These are phyloP conservation scores for Chlorella sp. DNA, from an alignment of 139 green algal species.

Conservation along the genomic window DNA sequence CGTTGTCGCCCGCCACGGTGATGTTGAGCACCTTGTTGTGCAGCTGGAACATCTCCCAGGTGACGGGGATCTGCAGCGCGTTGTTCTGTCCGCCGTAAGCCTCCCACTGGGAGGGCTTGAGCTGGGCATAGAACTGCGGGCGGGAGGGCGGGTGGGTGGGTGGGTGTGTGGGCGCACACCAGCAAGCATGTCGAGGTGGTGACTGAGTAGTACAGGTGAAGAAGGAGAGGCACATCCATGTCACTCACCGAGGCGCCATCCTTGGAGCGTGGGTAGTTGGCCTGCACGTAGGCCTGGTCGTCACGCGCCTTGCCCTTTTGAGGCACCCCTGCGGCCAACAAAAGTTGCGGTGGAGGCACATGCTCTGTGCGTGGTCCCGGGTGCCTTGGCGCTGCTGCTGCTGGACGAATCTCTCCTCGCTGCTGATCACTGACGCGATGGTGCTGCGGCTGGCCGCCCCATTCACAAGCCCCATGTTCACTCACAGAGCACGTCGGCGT, in stretches of 20 bases:
- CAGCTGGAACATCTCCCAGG: constrained; percentile 19
- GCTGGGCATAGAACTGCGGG: constrained; percentile 9
- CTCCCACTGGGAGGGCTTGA: neutral
- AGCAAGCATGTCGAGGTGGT: neutral
- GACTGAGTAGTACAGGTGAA: neutral
- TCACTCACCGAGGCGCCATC: constrained; percentile 6
- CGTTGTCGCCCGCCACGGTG: neutral
- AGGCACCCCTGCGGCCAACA: constrained; percentile 8
- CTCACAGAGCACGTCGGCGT: constrained; percentile 6
- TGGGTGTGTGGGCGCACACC: neutral
- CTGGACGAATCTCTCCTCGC: too few species aligned
- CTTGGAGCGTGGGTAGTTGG: neutral
- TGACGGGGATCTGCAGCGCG: constrained; percentile 5
- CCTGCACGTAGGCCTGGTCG: neutral
- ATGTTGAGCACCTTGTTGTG: constrained; percentile 7
- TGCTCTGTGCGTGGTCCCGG: too few species aligned
- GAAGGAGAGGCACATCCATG: neutral
- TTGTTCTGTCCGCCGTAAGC: neutral
- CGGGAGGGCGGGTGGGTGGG: neutral
- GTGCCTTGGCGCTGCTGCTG: too few species aligned
- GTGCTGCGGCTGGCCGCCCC: too few species aligned
- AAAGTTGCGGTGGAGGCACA: too few species aligned
- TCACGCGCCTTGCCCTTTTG: constrained; percentile 9
- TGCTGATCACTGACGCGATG: neutral
- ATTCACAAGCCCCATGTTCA: too few species aligned